Conservation (phyloP, 371 early-diverging fungal species). For the Mortierella sp. region DNA sequence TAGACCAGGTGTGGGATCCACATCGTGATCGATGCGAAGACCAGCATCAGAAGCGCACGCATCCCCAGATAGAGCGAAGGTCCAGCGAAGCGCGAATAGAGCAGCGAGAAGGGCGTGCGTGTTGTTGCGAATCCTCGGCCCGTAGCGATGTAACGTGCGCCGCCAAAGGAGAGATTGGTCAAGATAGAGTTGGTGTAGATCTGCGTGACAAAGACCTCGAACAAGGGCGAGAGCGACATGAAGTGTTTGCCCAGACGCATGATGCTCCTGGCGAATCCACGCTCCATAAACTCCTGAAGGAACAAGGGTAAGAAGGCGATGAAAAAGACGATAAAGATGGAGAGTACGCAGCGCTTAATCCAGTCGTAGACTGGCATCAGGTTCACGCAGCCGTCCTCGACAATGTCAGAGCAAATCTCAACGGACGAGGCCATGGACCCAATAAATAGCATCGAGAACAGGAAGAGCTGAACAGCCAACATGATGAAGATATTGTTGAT, state of each 20-base stretch:
- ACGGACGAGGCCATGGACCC: conserved; percentile 78
- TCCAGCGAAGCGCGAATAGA: conserved; percentile 84
- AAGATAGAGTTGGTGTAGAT: conserved; percentile 87
- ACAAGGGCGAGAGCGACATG: conserved; percentile 85
- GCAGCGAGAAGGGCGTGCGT: conserved; percentile 78
- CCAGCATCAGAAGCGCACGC: conserved; percentile 74
- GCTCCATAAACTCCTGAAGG: conserved; percentile 87
- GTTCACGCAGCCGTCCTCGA: conserved; percentile 78
- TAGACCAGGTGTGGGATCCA: conserved; percentile 83
- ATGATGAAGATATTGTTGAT: conserved; percentile 93
- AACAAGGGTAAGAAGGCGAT: conserved; percentile 89
- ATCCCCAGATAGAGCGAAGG: conserved; percentile 86
- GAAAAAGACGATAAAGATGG: conserved; percentile 83
- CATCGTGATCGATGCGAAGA: conserved; percentile 78
- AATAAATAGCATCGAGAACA: conserved; percentile 81
- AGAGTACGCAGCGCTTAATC: conserved; percentile 85
- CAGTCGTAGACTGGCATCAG: conserved; percentile 82
- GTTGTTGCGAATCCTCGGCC: conserved; percentile 95
- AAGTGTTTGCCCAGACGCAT: conserved; percentile 86
- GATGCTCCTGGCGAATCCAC: conserved; percentile 81
- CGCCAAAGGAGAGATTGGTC: conserved; percentile 85
- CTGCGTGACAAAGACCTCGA: conserved; percentile 92
- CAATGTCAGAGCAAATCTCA: conserved; percentile 57
- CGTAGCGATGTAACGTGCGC: conserved; percentile 90
- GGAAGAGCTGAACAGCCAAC: conserved; percentile 87